Percentiles rank a stretch among this genome's conserved stretches.
phyloP scores from a whole-genome alignment of 176 grass and related monocot genomes.

The Cymbopogon citratus region DNA sequence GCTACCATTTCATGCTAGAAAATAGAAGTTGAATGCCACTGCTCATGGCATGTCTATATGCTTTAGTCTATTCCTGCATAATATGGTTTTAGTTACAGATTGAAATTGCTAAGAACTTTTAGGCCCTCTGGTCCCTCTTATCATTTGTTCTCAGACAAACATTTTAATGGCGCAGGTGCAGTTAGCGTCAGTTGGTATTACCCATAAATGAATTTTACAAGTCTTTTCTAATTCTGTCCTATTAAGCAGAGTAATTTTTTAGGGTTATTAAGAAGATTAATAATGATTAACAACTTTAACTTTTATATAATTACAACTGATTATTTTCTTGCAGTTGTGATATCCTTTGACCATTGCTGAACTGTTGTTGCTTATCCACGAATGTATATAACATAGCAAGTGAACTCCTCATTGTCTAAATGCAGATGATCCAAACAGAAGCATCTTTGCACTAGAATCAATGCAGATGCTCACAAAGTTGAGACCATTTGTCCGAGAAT shows the following conservation, averaged over 20 bases:
- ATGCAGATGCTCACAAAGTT: slow-evolving; percentile 94
- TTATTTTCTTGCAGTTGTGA: background rate
- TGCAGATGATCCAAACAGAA: slow-evolving; percentile 64
- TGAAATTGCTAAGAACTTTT: background rate
- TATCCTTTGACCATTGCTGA: slow-evolving; percentile 6
- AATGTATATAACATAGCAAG: background rate
- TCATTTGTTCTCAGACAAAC: background rate
- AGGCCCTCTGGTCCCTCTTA: background rate
- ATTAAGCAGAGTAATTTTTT: too few relatives aligned
- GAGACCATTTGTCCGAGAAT: slow-evolving; percentile 65
- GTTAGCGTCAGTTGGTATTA: slow-evolving; percentile 4
- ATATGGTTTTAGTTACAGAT: background rate
- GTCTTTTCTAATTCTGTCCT: background rate
- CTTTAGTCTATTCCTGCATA: background rate
- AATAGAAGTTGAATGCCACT: background rate
- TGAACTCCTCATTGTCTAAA: slow-evolving; percentile 1
- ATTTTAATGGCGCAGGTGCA: background rate
- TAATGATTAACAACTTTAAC: background rate
- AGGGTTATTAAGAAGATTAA: background rate
- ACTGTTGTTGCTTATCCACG: background rate
- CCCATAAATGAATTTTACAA: background rate
- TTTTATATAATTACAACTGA: slow-evolving; percentile 1
- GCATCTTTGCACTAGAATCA: slow-evolving; percentile 55
- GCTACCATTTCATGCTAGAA: background rate
- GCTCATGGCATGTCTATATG: background rate